phyloP scores from a whole-genome alignment of 1,284 basidiomycete species.

The Sporisorium reilianum region DNA sequence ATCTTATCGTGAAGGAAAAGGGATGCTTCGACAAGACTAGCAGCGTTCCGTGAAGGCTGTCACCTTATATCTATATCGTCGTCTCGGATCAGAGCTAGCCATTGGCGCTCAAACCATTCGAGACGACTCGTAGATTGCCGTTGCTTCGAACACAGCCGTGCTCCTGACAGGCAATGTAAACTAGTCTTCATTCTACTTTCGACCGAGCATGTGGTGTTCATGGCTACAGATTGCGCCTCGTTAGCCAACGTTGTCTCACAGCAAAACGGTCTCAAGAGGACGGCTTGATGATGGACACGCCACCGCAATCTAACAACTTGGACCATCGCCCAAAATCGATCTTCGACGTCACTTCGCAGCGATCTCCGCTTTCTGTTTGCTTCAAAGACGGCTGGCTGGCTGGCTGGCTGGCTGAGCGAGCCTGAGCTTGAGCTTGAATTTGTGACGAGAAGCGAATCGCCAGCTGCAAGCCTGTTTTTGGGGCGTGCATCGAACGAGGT shows the following conservation, averaged over 20 bases:
- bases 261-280: no score
- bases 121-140: no score
- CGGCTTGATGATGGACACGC: no score
- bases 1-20: slow-evolving; percentile 9
- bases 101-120: background rate
- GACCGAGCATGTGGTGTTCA: no score
- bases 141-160: no score
- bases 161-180: no score
- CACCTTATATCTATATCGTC: background rate
- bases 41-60: background rate
- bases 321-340: background rate
- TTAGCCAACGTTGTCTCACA: background rate
- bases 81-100: background rate
- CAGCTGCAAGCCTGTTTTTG: slow-evolving; percentile 19
- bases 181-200: no score
- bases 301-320: background rate
- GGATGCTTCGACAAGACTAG: background rate
- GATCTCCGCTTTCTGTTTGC: slow-evolving; percentile 14
- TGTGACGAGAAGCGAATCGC: slow-evolving; percentile 24
- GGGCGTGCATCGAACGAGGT: background rate
- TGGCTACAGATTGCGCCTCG: background rate
- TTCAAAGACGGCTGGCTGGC: background rate
- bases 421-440: background rate
- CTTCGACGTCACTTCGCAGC: slow-evolving; percentile 44
- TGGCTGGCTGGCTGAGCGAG: background rate